phyloP scores from a whole-genome alignment of 257 asterid species.

The Ehretia macrophylla region DNA sequence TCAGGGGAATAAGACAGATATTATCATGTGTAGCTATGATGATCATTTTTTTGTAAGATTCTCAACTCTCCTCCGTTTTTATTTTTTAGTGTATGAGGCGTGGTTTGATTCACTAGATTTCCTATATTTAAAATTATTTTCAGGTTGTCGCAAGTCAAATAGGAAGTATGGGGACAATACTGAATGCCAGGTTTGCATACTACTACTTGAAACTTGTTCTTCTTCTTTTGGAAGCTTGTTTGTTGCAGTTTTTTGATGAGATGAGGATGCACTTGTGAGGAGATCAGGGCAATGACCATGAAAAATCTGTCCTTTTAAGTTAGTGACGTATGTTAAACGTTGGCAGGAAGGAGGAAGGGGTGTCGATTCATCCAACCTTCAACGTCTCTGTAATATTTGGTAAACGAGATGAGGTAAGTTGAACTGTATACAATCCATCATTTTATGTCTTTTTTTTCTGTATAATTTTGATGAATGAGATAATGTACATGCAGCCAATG shows the following conservation, averaged over 20 bases:
- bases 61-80: slow-evolving; percentile 1
- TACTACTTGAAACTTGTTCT: neutral
- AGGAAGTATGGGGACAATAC: slow-evolving; percentile 92
- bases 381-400: slow-evolving; percentile 70
- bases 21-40: slow-evolving; percentile 66
- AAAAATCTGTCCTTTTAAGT: neutral
- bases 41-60: slow-evolving; percentile 75
- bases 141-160: slow-evolving; percentile 92
- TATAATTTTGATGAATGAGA: slow-evolving; percentile 13
- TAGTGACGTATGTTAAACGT: slow-evolving; percentile 9
- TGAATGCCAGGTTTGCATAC: slow-evolving; percentile 67
- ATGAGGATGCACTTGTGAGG: slow-evolving; percentile 2
- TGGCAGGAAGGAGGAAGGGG: slow-evolving; percentile 85
- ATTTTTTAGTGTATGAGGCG: neutral
- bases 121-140: slow-evolving; percentile 10
- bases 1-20: slow-evolving; percentile 74
- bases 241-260: neutral
- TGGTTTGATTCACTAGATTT: neutral
- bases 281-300: neutral
- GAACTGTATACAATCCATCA: neutral
- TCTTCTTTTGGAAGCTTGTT: slow-evolving; percentile 13
- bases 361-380: slow-evolving; percentile 65
- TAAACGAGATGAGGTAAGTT: slow-evolving; percentile 77
- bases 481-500: slow-evolving; percentile 62
- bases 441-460: neutral